phyloP scores from a whole-genome alignment of 2,329 filamentous ascomycete genomes.

The Phaeophleospora eucalypticola region DNA sequence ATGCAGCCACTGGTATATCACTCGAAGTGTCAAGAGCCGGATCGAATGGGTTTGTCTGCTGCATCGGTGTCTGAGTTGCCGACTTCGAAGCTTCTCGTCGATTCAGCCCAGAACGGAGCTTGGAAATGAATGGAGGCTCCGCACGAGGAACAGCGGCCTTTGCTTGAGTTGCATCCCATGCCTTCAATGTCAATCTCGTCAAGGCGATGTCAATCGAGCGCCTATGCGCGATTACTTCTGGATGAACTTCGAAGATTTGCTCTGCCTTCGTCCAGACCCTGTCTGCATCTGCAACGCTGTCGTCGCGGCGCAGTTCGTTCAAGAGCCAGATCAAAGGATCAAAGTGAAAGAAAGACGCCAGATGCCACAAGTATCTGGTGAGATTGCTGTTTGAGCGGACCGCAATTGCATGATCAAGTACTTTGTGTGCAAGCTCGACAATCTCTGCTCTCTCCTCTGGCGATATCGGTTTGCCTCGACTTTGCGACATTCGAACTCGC shows the following conservation, averaged over 20 bases:
- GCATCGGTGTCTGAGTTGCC: slow-evolving; percentile 13
- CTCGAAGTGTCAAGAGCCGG: slow-evolving; percentile 4
- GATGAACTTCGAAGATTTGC: slow-evolving; percentile 42
- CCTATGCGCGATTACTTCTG: slow-evolving; percentile 36
- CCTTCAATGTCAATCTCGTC: slow-evolving; percentile 41
- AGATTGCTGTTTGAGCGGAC: slow-evolving; percentile 38
- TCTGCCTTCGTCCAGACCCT: slow-evolving; percentile 44
- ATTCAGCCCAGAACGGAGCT: slow-evolving; percentile 10
- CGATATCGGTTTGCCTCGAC: slow-evolving; percentile 27
- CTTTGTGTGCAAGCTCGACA: slow-evolving; percentile 39
- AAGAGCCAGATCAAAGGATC: slow-evolving; percentile 38
- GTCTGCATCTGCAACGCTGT: slow-evolving; percentile 20
- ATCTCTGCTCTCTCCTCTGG: slow-evolving; percentile 37
- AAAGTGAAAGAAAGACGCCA: slow-evolving; percentile 48
- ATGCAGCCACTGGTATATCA: slow-evolving; percentile 14
- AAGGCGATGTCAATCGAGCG: slow-evolving; percentile 42
- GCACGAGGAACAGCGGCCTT: not conserved
- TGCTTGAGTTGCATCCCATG: slow-evolving; percentile 37
- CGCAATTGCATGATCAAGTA: slow-evolving; percentile 41
- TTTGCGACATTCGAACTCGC: slow-evolving; percentile 44
- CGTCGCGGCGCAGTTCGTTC: slow-evolving; percentile 30
- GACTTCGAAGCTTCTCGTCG: slow-evolving; percentile 14
- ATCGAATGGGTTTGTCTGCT: slow-evolving; percentile 8
- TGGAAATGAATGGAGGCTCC: slow-evolving; percentile 15
- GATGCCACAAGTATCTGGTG: slow-evolving; percentile 50